Conservation (phyloP, 2,329 filamentous ascomycete species). For the Orbilia oligospora region DNA sequence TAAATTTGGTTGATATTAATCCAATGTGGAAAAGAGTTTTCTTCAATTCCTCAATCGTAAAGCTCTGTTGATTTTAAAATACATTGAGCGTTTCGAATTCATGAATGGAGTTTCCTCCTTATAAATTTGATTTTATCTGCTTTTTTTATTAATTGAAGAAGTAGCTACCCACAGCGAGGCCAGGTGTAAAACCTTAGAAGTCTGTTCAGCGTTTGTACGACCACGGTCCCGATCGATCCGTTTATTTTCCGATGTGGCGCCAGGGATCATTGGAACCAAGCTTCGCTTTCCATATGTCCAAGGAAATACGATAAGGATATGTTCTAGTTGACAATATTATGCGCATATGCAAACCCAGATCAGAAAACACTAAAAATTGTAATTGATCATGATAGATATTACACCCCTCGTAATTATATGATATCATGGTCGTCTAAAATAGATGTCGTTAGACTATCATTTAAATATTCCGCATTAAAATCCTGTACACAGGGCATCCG, state of each 20-base stretch:
- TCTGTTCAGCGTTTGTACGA: conserved; percentile 6
- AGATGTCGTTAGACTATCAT: background rate
- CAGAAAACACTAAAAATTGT: background rate
- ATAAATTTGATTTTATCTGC: no score
- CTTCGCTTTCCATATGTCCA: background rate
- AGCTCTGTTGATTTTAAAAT: no score
- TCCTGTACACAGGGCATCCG: background rate
- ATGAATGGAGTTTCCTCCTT: no score
- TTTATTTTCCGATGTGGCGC: conserved; percentile 15
- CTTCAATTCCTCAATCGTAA: no score
- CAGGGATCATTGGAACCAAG: conserved; percentile 7
- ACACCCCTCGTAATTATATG: background rate
- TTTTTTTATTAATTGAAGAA: no score
- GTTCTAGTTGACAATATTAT: background rate
- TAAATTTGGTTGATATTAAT: no score
- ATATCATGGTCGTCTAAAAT: background rate
- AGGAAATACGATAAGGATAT: background rate
- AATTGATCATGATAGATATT: no score
- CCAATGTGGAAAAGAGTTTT: no score
- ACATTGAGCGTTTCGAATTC: no score
- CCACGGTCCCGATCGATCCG: background rate
- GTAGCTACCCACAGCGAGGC: no score
- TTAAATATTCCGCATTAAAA: background rate
- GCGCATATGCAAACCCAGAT: no score
- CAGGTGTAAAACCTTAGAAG: background rate